These are phyloP conservation scores for Tetrapisispora iriomotensis DNA, from an alignment of 805 yeast genomes.

Conservation along the genomic window DNA sequence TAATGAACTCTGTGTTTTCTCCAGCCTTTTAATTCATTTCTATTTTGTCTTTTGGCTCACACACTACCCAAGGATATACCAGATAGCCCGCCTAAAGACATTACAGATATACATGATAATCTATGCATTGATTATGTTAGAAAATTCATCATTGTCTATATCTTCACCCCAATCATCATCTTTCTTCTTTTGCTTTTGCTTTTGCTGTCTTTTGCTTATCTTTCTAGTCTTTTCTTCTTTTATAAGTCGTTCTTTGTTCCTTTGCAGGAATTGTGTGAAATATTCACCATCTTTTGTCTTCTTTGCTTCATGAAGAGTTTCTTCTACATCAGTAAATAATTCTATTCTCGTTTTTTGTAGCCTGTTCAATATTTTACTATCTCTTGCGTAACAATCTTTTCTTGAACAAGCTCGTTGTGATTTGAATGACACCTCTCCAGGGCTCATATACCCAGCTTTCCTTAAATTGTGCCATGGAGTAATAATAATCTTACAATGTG, in stretches of 20 bases:
- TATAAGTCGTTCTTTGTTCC: slow-evolving; percentile 13
- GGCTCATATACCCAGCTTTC: slow-evolving; percentile 62
- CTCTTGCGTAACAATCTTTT: slow-evolving; percentile 44
- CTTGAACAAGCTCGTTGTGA: slow-evolving; percentile 45
- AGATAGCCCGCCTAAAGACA: too few species aligned
- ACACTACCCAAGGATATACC: too few species aligned
- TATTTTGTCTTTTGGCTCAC: too few species aligned
- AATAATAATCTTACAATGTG: slow-evolving; percentile 54
- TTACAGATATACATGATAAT: too few species aligned
- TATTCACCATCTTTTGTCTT: slow-evolving; percentile 24
- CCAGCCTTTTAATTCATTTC: too few species aligned
- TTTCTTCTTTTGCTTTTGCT: slow-evolving; percentile 15
- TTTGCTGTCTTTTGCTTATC: slow-evolving; percentile 11
- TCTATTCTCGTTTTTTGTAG: slow-evolving; percentile 58
- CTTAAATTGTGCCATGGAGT: slow-evolving; percentile 67
- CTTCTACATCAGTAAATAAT: slow-evolving; percentile 27
- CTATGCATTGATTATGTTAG: too few species aligned
- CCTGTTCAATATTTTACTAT: slow-evolving; percentile 50
- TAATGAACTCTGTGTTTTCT: too few species aligned
- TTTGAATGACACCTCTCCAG: slow-evolving; percentile 69
- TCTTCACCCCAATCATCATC: slow-evolving; percentile 7
- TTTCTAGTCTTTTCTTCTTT: slow-evolving; percentile 18
- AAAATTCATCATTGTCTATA: slow-evolving; percentile 1
- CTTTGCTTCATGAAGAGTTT: slow-evolving; percentile 22
- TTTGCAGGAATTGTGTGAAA: slow-evolving; percentile 11